Evolutionary conservation across 163 green algal species (phyloP).

Genomic region (Trebouxiophyceae sp.): DNA sequence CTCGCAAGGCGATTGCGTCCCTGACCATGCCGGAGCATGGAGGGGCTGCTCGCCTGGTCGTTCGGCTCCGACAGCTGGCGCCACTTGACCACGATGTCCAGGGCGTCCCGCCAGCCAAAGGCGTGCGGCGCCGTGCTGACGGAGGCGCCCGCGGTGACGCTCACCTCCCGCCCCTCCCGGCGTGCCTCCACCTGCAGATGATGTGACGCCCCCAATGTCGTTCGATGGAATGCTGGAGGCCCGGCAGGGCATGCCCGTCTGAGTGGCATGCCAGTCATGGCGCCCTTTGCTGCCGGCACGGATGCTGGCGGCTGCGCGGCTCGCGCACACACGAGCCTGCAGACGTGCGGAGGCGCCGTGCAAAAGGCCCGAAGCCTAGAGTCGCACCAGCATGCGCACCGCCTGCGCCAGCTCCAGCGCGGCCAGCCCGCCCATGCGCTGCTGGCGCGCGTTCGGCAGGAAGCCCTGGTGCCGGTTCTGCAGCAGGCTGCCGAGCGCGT

Average conservation of each 20-base stretch:
- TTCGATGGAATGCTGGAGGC: too few relatives aligned
- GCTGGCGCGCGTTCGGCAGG: slow-evolving; percentile 72
- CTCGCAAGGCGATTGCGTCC: too few relatives aligned
- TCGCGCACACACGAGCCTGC: too few relatives aligned
- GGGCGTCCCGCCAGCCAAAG: slow-evolving; percentile 85
- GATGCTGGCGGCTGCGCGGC: too few relatives aligned
- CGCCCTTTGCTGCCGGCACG: too few relatives aligned
- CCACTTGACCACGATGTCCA: slow-evolving; percentile 89
- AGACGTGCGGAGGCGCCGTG: too few relatives aligned
- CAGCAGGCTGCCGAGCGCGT: slow-evolving; percentile 58
- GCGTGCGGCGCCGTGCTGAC: slow-evolving; percentile 34
- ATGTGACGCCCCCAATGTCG: too few relatives aligned
- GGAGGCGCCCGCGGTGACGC: slow-evolving; percentile 32
- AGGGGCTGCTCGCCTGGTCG: slow-evolving; percentile 48
- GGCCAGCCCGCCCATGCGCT: slow-evolving; percentile 75
- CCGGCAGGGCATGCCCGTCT: too few relatives aligned
- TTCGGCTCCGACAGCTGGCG: slow-evolving; percentile 89
- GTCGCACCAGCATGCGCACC: slow-evolving; percentile 32
- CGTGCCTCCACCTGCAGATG: slow-evolving; percentile 23
- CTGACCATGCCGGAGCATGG: too few relatives aligned
- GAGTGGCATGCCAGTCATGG: too few relatives aligned
- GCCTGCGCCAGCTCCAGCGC: slow-evolving; percentile 74
- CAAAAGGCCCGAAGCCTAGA: too few relatives aligned
- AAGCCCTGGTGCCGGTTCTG: slow-evolving; percentile 84
- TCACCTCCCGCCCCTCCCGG: slow-evolving; percentile 3